Conservation (phyloP, 805 yeast genomes). For the Saturnispora sanitii region DNA sequence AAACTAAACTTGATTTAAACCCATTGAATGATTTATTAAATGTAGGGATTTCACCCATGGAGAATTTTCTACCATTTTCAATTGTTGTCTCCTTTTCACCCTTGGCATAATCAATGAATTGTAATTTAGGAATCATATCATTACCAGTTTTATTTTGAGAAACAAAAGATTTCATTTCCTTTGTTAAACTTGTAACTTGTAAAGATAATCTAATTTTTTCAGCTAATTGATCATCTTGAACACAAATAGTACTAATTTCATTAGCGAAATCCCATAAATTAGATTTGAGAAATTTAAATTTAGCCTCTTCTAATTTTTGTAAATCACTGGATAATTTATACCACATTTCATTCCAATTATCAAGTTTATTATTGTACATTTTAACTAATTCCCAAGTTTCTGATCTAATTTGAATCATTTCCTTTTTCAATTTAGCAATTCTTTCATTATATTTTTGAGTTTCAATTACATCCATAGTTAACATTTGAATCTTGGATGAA, state of each 20-base stretch:
- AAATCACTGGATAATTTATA: constrained; percentile 46
- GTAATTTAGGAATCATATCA: constrained; percentile 47
- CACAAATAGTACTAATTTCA: constrained; percentile 64
- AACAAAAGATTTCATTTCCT: constrained; percentile 49
- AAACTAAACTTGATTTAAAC: constrained; percentile 9
- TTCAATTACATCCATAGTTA: constrained; percentile 66
- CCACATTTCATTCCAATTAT: constrained; percentile 70
- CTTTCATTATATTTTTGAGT: constrained; percentile 50
- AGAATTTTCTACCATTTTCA: constrained; percentile 8
- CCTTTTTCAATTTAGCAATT: constrained; percentile 37
- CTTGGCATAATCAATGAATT: constrained; percentile 49
- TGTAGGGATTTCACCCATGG: constrained; percentile 15
- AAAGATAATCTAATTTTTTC: constrained; percentile 58
- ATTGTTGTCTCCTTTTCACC: constrained; percentile 14
- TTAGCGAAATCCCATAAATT: constrained; percentile 75
- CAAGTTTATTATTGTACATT: constrained; percentile 45
- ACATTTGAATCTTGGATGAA: constrained; percentile 49
- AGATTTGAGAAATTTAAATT: constrained; percentile 57
- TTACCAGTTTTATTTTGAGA: constrained; percentile 54
- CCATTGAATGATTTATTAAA: constrained; percentile 8
- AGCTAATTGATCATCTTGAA: constrained; percentile 66
- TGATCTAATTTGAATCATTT: constrained; percentile 34
- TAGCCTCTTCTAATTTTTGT: constrained; percentile 62
- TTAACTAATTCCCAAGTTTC: constrained; percentile 50
- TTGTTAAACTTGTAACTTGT: constrained; percentile 55